Percentiles rank a stretch among this genome's conserved stretches.
Conservation (phyloP, 2,329 filamentous ascomycete genomes). For the Pyrenophora seminiperda region DNA sequence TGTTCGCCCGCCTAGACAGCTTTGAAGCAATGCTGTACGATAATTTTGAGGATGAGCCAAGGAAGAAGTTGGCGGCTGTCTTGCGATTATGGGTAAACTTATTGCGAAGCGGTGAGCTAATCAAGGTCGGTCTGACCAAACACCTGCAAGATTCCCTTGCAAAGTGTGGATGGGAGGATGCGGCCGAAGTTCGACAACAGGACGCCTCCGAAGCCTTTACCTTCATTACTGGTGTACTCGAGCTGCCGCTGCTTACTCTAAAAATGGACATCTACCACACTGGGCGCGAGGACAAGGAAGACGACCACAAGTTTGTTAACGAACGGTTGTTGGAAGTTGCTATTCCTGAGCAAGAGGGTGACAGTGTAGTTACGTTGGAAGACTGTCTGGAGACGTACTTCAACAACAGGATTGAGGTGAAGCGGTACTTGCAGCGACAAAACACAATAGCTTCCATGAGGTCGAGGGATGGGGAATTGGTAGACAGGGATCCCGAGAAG, state of each 20-base stretch:
- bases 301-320: slow-evolving; percentile 94
- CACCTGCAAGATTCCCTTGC: slow-evolving; percentile 81
- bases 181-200: slow-evolving; percentile 78
- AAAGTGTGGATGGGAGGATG: slow-evolving; percentile 87
- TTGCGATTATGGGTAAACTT: slow-evolving; percentile 93
- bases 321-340: slow-evolving; percentile 89
- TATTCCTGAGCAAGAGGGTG: slow-evolving; percentile 74
- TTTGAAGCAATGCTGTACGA: slow-evolving; percentile 93
- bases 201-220: slow-evolving; percentile 95
- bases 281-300: slow-evolving; percentile 78
- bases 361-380: slow-evolving; percentile 77
- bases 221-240: slow-evolving; percentile 88
- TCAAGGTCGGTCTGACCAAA: slow-evolving; percentile 82
- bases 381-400: slow-evolving; percentile 94
- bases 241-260: slow-evolving; percentile 83
- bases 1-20: slow-evolving; percentile 88
- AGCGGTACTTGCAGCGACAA: slow-evolving; percentile 70
- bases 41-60: slow-evolving; percentile 72
- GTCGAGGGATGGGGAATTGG: slow-evolving; percentile 33
- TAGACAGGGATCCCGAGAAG: slow-evolving; percentile 42
- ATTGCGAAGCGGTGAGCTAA: slow-evolving; percentile 80
- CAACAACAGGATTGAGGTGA: slow-evolving; percentile 90
- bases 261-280: slow-evolving; percentile 96
- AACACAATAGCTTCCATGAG: slow-evolving; percentile 61
- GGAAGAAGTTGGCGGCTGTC: slow-evolving; percentile 75